These are phyloP conservation scores for Schizophyllum amplum DNA, from an alignment of 1,284 basidiomycete genomes.

Conservation along the genomic window DNA sequence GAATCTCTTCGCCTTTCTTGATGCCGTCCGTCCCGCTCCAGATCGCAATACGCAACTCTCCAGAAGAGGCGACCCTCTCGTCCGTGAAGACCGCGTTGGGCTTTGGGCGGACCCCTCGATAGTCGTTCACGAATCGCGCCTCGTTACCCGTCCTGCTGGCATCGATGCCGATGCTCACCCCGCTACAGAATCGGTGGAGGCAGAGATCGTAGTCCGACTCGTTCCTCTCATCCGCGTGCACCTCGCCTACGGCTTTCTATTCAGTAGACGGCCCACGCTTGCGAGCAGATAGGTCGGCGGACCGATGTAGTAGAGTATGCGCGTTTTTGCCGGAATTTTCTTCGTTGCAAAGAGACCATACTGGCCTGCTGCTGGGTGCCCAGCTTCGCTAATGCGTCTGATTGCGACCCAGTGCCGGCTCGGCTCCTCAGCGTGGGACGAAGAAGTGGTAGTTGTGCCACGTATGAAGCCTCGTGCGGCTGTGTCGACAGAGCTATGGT, in stretches of 20 bases:
- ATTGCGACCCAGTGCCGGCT: constrained; percentile 28
- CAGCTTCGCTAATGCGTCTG: constrained; percentile 31
- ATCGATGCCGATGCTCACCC: constrained; percentile 61
- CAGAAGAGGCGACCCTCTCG: constrained; percentile 35
- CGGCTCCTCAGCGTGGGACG: neutral
- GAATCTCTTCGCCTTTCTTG: constrained; percentile 76
- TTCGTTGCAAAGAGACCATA: constrained; percentile 72
- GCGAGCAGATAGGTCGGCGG: constrained; percentile 4
- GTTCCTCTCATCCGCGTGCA: constrained; percentile 69
- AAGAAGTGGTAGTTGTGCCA: constrained; percentile 13
- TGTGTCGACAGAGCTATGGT: constrained; percentile 44
- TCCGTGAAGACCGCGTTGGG: constrained; percentile 77
- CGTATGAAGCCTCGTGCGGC: constrained; percentile 26
- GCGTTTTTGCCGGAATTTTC: constrained; percentile 57
- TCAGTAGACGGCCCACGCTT: constrained; percentile 2
- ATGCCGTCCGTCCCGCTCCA: constrained; percentile 52
- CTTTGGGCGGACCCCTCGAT: constrained; percentile 56
- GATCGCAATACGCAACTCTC: constrained; percentile 72
- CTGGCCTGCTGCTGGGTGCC: constrained; percentile 79
- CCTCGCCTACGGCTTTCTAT: constrained; percentile 38
- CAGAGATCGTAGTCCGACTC: constrained; percentile 84
- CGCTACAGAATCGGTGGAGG: constrained; percentile 47
- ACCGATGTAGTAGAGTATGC: constrained; percentile 77
- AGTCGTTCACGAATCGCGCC: constrained; percentile 84
- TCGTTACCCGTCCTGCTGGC: constrained; percentile 76